phyloP scores from a whole-genome alignment of 2,329 filamentous ascomycete species.

The Phialocephala subalpina region DNA sequence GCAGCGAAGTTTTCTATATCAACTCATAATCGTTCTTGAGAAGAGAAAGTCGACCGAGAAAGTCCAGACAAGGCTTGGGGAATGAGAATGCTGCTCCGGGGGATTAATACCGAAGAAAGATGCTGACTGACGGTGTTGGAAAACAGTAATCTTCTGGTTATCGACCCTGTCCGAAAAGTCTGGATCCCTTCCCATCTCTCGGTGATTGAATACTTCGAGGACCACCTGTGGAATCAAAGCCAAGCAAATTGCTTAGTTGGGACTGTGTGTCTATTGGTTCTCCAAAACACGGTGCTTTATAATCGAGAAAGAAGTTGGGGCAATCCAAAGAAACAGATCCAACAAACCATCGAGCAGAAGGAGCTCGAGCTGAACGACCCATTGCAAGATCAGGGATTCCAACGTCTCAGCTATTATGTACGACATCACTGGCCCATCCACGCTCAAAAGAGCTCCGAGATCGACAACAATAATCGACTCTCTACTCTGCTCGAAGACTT shows the following conservation, averaged over 20 bases:
- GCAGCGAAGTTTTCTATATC: too few species aligned
- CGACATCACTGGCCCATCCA: constrained; percentile 16
- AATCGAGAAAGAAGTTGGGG: constrained; percentile 12
- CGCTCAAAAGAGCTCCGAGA: background rate
- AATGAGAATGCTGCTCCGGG: too few species aligned
- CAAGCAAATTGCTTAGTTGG: constrained; percentile 14
- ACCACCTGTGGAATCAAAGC: constrained; percentile 29
- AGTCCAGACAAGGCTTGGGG: too few species aligned
- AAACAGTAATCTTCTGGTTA: constrained; percentile 39
- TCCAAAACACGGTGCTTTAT: constrained; percentile 13
- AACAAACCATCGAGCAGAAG: background rate
- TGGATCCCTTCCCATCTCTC: constrained; percentile 41
- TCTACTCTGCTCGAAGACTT: constrained; percentile 14
- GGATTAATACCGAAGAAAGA: too few species aligned
- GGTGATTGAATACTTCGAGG: constrained; percentile 41
- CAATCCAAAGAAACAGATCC: rapidly evolving
- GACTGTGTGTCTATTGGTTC: constrained; percentile 9
- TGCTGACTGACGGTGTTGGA: too few species aligned
- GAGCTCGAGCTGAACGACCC: background rate
- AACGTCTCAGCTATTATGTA: constrained; percentile 7
- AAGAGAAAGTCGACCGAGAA: too few species aligned
- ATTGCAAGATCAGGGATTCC: background rate
- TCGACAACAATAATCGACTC: background rate
- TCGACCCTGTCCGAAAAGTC: constrained; percentile 29
- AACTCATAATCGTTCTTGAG: too few species aligned